These are phyloP conservation scores for Metschnikowia continentalis DNA, from an alignment of 805 yeast genomes.

Conservation along the genomic window DNA sequence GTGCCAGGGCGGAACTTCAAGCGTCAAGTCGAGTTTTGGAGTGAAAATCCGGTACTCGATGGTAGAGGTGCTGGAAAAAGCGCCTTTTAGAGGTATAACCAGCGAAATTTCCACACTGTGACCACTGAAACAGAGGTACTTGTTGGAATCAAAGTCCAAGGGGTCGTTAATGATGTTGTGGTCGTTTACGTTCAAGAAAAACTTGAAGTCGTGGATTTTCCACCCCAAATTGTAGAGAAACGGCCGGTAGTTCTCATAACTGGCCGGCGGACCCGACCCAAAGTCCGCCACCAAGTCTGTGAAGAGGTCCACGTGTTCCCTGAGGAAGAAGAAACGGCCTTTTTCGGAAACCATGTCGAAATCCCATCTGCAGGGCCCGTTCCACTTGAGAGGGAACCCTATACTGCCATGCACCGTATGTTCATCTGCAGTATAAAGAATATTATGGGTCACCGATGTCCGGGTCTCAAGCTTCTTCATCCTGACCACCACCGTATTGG, in stretches of 20 bases:
- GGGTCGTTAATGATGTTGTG: conserved; percentile 87
- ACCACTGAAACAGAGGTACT: conserved; percentile 72
- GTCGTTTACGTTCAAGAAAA: conserved; percentile 80
- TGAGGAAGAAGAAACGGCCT: conserved; percentile 58
- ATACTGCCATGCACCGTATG: conserved; percentile 55
- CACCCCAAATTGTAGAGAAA: conserved; percentile 59
- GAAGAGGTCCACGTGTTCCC: conserved; percentile 77
- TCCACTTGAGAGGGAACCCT: conserved; percentile 79
- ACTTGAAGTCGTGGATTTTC: conserved; percentile 50
- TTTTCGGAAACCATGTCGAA: conserved; percentile 51
- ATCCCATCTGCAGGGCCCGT: conserved; percentile 68
- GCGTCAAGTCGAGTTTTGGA: conserved; percentile 53
- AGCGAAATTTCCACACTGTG: conserved; percentile 45
- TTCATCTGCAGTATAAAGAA: conserved; percentile 57
- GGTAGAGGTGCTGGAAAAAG: conserved; percentile 48
- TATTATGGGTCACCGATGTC: conserved; percentile 86
- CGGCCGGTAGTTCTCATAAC: conserved; percentile 77
- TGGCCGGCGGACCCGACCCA: conserved; percentile 62
- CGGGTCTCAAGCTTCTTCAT: conserved; percentile 60
- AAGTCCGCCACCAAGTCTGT: conserved; percentile 76
- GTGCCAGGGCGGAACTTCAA: conserved; percentile 91
- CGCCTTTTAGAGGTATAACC: conserved; percentile 55
- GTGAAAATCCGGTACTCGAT: conserved; percentile 51
- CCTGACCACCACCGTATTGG: conserved; percentile 42
- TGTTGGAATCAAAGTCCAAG: conserved; percentile 74